These are phyloP conservation scores for Dactylellina parvicollis DNA, from an alignment of 2,329 filamentous ascomycete genomes.

Conservation along the genomic window DNA sequence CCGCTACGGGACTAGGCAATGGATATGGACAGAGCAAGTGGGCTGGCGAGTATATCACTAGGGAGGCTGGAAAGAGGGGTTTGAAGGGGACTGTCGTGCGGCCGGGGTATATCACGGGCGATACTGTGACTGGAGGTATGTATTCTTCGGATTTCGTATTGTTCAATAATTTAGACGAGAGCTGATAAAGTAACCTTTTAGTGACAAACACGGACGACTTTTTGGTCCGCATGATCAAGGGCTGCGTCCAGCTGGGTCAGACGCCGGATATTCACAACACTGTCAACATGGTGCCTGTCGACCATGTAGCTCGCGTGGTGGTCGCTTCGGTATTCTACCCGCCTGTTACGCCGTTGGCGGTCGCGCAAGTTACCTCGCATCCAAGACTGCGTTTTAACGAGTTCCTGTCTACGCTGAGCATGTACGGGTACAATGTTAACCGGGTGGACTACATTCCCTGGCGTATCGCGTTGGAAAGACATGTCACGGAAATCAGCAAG, in stretches of 20 bases:
- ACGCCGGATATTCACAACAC: conserved; percentile 84
- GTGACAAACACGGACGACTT: conserved; percentile 88
- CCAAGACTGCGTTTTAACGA: conserved; percentile 81
- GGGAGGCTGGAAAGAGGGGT: conserved; percentile 80
- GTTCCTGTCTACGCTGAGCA: conserved; percentile 75
- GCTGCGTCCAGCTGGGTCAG: conserved; percentile 79
- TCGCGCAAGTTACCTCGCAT: conserved; percentile 82
- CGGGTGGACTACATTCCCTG: conserved; percentile 75
- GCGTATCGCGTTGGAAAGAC: conserved; percentile 73
- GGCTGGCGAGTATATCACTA: conserved; percentile 76
- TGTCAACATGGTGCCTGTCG: conserved; percentile 87
- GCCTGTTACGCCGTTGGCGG: conserved; percentile 65
- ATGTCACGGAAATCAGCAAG: conserved; percentile 72
- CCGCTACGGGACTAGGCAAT: conserved; percentile 78
- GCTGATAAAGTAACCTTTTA: conserved; percentile 30
- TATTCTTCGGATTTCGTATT: neutral
- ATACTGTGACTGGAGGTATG: conserved; percentile 71
- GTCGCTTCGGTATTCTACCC: conserved; percentile 77
- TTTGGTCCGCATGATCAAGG: conserved; percentile 84
- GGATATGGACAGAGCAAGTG: conserved; percentile 95
- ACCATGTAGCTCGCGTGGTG: conserved; percentile 82
- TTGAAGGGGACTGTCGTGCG: conserved; percentile 79
- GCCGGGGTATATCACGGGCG: conserved; percentile 85
- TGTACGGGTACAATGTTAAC: conserved; percentile 77
- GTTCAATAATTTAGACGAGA: neutral